These are phyloP conservation scores for Drosera spatulata DNA, from an alignment of 179 eudicot species.

Conservation along the genomic window DNA sequence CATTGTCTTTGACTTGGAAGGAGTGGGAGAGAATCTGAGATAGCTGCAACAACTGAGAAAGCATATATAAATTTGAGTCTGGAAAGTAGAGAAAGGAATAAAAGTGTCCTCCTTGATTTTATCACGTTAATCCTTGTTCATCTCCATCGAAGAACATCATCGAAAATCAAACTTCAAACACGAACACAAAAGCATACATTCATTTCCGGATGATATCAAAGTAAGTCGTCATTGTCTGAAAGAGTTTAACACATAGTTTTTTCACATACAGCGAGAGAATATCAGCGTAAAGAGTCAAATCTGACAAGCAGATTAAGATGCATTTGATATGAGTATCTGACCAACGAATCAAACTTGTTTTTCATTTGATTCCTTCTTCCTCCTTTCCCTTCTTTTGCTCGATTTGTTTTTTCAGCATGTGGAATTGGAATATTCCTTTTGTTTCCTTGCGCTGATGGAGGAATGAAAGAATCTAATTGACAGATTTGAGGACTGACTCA, in stretches of 20 bases:
- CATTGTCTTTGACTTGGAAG: slow-evolving; percentile 74
- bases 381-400: slow-evolving; percentile 6
- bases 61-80: slow-evolving; percentile 54
- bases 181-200: not conserved
- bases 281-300: too few relatives aligned
- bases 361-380: too few relatives aligned
- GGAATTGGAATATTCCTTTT: slow-evolving; percentile 34
- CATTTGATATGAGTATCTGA: too few relatives aligned
- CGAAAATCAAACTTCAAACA: not conserved
- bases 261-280: too few relatives aligned
- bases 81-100: slow-evolving; percentile 68
- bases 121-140: slow-evolving; percentile 20
- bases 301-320: too few relatives aligned
- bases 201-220: too few relatives aligned
- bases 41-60: slow-evolving; percentile 68
- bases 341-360: too few relatives aligned
- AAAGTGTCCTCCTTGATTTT: slow-evolving; percentile 60
- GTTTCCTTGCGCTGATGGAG: slow-evolving; percentile 45
- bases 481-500: slow-evolving; percentile 24
- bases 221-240: too few relatives aligned
- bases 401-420: slow-evolving; percentile 21
- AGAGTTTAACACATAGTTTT: too few relatives aligned
- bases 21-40: slow-evolving; percentile 66
- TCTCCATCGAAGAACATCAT: too few relatives aligned
- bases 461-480: slow-evolving; percentile 50